Base-by-base conservation (phyloP, 768 basidiomycete species). In the Pulveroboletus sp. region DNA sequence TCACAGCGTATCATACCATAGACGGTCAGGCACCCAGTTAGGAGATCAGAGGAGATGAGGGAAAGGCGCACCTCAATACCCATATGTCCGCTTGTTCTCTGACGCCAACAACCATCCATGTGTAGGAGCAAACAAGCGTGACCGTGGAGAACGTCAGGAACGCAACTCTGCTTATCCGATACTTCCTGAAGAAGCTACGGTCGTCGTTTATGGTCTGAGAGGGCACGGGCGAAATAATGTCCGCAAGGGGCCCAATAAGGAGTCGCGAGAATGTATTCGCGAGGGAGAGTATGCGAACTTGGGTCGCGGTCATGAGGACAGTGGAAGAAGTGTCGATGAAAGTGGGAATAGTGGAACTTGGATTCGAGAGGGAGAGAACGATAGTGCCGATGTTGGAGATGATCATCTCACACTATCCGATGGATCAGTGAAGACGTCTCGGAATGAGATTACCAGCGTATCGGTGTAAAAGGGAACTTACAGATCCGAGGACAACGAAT, bases 331-430 rank as follows among this genome's bases (percentile, higher is more conserved):
- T 52, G 38, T 55, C 51, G 24, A 42, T 18, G 44, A 47, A 32
- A 35, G 56, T 3, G 28, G 32, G 27, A 31, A 55, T 47, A 17
- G 47, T 33, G 7, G 61, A 39, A 21, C 35, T 27, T 17, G 64
- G 45, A 14, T 68, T 60, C 8, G 81, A 79, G 32, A 89, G 75
- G 13, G 89, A 82, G 5, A 84, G 68, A 13, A 84, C 76, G 44
- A 91, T 85, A 1, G 84, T 81, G 33, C 87, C 89, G 41, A 92
- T 82, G 59, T 89, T 92, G 17, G 87, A 84, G 17, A 91, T 82
- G 18, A 92, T 75, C 87, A 89, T 90, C 65, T 90, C 88, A 40
- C 77, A 79, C 85, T 88, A 47, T 6, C 15, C 36, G 39, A 50
- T 5, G 32, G 3, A 47, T 48, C 38, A 43, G 46, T 39, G 17